Percentiles rank a stretch among this genome's conserved stretches.
phyloP scores from a whole-genome alignment of 2,329 filamentous ascomycete genomes.

The Chrysosphaeria jannelii region DNA sequence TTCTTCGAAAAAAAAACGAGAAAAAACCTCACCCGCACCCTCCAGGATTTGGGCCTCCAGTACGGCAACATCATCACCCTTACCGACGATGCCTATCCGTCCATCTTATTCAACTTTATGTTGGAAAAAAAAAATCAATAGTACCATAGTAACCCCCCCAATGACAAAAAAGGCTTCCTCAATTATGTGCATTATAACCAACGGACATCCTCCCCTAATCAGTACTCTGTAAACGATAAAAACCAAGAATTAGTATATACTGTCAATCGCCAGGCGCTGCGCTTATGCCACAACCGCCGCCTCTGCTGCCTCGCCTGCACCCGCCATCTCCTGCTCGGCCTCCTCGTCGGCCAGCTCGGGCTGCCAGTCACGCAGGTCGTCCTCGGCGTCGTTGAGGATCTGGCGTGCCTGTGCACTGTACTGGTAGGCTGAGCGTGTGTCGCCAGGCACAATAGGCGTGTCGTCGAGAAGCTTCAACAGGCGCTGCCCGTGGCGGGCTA shows the following conservation, averaged over 20 bases:
- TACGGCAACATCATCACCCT: constrained; percentile 76
- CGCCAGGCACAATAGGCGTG: constrained; percentile 64
- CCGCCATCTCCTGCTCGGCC: constrained; percentile 1
- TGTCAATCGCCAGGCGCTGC: no score
- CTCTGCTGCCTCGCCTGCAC: not conserved
- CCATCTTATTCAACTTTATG: constrained; percentile 31
- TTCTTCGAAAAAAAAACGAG: constrained; percentile 62
- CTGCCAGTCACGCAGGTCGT: constrained; percentile 53
- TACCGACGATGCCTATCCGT: constrained; percentile 65
- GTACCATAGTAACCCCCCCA: no score
- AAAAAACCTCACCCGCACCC: constrained; percentile 49
- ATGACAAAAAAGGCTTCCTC: no score
- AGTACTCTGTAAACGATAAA: no score
- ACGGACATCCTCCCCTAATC: no score
- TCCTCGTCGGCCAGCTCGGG: constrained; percentile 11
- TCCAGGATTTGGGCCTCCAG: constrained; percentile 39
- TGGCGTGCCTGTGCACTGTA: constrained; percentile 40
- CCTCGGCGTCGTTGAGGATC: constrained; percentile 75
- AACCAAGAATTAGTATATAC: no score
- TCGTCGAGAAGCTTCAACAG: constrained; percentile 71
- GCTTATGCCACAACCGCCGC: no score
- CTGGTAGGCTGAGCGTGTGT: constrained; percentile 38
- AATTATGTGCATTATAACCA: no score
- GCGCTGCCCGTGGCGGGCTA: constrained; percentile 69
- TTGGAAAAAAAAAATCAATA: no score